These are phyloP conservation scores for Fagopyrum tataricum DNA, from an alignment of 148 eudicot genomes.

Conservation along the genomic window DNA sequence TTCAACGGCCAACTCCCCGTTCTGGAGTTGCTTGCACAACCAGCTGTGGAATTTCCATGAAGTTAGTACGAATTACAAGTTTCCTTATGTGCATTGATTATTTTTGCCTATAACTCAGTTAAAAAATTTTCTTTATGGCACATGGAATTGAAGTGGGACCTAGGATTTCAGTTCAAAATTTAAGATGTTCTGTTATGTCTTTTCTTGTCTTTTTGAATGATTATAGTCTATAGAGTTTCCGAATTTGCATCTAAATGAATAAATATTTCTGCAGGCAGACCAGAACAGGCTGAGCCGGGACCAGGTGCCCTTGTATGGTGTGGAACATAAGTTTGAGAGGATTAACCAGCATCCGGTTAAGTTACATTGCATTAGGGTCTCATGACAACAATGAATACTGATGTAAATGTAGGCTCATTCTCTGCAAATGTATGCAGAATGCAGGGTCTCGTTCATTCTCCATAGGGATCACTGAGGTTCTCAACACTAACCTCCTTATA, in stretches of 20 bases:
- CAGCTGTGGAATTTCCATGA: constrained; percentile 94
- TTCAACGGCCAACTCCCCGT: constrained; percentile 85
- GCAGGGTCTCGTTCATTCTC: constrained; percentile 85
- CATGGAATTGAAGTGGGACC: not conserved
- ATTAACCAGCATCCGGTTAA: constrained; percentile 95
- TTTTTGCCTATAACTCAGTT: not conserved
- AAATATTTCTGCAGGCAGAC: constrained; percentile 52
- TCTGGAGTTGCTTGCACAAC: constrained; percentile 89
- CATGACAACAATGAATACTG: not conserved
- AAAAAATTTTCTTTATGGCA: not conserved
- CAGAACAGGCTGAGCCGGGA: constrained; percentile 65
- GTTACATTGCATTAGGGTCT: constrained; percentile 17
- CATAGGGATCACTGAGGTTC: constrained; percentile 79
- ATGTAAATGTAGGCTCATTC: not conserved
- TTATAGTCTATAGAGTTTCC: not conserved
- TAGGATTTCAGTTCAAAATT: not conserved
- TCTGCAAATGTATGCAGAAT: constrained; percentile 41
- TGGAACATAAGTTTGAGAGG: constrained; percentile 72
- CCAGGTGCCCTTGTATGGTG: constrained; percentile 75
- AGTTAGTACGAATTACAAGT: constrained; percentile 34
- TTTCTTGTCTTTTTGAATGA: not conserved
- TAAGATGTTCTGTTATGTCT: not conserved
- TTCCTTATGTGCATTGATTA: not conserved
- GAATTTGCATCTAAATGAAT: not conserved
- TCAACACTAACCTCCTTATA: constrained; percentile 74